Base-by-base conservation (phyloP, 1,284 basidiomycete genomes). In the Ceratobasidium sp. region DNA sequence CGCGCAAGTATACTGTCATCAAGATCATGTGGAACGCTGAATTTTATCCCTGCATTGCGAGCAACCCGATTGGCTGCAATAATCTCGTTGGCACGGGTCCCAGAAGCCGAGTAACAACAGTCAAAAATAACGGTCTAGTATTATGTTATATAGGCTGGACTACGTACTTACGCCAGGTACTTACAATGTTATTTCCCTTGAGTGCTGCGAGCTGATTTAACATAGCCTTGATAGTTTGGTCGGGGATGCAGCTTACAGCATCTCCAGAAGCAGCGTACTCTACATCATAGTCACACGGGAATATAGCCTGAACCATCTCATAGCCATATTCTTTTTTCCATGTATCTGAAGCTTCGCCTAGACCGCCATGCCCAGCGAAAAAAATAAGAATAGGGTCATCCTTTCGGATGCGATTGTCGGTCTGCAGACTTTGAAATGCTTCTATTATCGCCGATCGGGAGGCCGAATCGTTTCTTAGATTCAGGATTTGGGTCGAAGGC, bases 71-170 rank as follows among this genome's bases (percentile, higher is more conserved):
- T 39, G 2, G 23, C 12, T 10, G 18, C 30, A 30, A 14, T 26
- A 10, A 21, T 52, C 23, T 52, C 48, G 8, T 43, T 14, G 36
- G 30, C 53, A 4, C 65, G 52, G 23, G 16, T 69, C 28, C 28
- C 53, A 10, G 65, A 69, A 18, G 65, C 65, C 14, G 65, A 69
- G 26, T 69, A 53, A 39, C 65, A 69, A 1, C 39, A 57, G 18
- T 69, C 65, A 57, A 69, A 58, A 6, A 69, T 58, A 52, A 69
- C 65, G 26, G 65, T 69, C 65, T 69, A n/a, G 36, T 30, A n/a
- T 28, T 2, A 8, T 2, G 14, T 16, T 52, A 14, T 32, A 23
- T 18, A 8, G n/a, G n/a, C 2, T 12, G 12, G 18, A 34, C 23
- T 28, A 18, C 14, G 23, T 18, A 28, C 1, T 18, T 36, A 8